Conservation (phyloP, 1,139 yeast species). For the Suhomyces wounanorum region DNA sequence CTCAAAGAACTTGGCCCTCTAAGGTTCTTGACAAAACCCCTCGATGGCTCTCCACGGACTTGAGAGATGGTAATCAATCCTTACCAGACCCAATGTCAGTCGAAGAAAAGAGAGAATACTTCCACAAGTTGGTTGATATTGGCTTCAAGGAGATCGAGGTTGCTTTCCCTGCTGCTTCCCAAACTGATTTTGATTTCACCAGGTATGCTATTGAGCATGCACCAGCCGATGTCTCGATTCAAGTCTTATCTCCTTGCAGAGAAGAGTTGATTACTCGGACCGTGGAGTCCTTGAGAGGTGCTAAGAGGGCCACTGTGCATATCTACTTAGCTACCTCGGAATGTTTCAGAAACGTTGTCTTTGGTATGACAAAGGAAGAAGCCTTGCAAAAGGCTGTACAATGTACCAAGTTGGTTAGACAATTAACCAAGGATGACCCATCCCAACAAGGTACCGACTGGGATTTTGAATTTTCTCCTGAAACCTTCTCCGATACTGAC, state of each 20-base stretch:
- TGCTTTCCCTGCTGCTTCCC: slow-evolving; percentile 94
- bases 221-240: slow-evolving; percentile 90
- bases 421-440: slow-evolving; percentile 88
- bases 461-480: slow-evolving; percentile 94
- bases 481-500: slow-evolving; percentile 88
- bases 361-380: slow-evolving; percentile 80
- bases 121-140: slow-evolving; percentile 78
- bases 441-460: slow-evolving; percentile 69
- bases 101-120: slow-evolving; percentile 85
- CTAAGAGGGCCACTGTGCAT: slow-evolving; percentile 87
- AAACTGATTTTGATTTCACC: slow-evolving; percentile 94
- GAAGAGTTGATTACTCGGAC: slow-evolving; percentile 88
- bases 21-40: slow-evolving; percentile 78
- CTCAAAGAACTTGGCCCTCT: slow-evolving; percentile 87
- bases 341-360: slow-evolving; percentile 86
- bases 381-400: slow-evolving; percentile 79
- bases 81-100: slow-evolving; percentile 96
- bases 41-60: slow-evolving; percentile 93
- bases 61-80: slow-evolving; percentile 96
- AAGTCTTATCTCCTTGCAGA: slow-evolving; percentile 89
- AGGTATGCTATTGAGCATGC: slow-evolving; percentile 89
- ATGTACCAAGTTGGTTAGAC: slow-evolving; percentile 76
- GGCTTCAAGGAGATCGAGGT: slow-evolving; percentile 98
- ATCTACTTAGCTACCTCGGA: slow-evolving; percentile 91
- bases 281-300: slow-evolving; percentile 85